A percentile compares a stretch with the other conserved stretches of the same genome.
phyloP scores from a whole-genome alignment of 768 basidiomycete species.

The Tylopilus sp. region DNA sequence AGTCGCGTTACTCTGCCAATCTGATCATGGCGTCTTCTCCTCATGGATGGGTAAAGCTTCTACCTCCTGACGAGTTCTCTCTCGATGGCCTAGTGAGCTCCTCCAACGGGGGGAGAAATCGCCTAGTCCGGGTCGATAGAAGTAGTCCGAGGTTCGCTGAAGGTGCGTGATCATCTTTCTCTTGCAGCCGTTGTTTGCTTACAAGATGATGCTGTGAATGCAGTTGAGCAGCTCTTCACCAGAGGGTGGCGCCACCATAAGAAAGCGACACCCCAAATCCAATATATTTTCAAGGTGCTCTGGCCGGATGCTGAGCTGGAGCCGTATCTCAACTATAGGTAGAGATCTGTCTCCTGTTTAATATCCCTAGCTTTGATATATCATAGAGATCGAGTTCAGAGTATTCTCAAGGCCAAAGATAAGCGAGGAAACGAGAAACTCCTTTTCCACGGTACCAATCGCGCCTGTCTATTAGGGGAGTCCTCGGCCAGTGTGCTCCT shows the following conservation, averaged over 20 bases:
- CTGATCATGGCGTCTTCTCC: slow-evolving; percentile 16
- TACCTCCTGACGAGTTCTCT: slow-evolving; percentile 31
- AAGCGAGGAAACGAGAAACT: slow-evolving; percentile 50
- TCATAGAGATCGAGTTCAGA: slow-evolving; percentile 27
- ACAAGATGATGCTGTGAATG: not conserved
- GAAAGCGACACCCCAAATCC: slow-evolving; percentile 47
- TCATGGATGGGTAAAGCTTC: slow-evolving; percentile 28
- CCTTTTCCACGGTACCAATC: slow-evolving; percentile 67
- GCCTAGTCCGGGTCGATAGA: slow-evolving; percentile 40
- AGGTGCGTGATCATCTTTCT: slow-evolving; percentile 32
- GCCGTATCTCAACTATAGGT: slow-evolving; percentile 49
- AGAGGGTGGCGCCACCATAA: slow-evolving; percentile 57
- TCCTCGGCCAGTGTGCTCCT: slow-evolving; percentile 42
- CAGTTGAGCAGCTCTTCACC: slow-evolving; percentile 49
- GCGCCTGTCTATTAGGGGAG: slow-evolving; percentile 57
- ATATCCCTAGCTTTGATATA: slow-evolving; percentile 6
- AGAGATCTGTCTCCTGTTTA: slow-evolving; percentile 13
- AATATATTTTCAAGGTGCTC: slow-evolving; percentile 50
- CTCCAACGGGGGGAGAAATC: slow-evolving; percentile 36
- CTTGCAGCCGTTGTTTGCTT: not conserved
- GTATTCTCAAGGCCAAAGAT: slow-evolving; percentile 22
- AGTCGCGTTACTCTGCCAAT: slow-evolving; percentile 2
- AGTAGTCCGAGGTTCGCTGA: slow-evolving; percentile 35
- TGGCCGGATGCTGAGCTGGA: slow-evolving; percentile 42
- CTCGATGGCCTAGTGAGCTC: slow-evolving; percentile 42